Evolutionary conservation across 2,329 filamentous ascomycete genomes (phyloP).

Genomic region (Periconia digitata): DNA sequence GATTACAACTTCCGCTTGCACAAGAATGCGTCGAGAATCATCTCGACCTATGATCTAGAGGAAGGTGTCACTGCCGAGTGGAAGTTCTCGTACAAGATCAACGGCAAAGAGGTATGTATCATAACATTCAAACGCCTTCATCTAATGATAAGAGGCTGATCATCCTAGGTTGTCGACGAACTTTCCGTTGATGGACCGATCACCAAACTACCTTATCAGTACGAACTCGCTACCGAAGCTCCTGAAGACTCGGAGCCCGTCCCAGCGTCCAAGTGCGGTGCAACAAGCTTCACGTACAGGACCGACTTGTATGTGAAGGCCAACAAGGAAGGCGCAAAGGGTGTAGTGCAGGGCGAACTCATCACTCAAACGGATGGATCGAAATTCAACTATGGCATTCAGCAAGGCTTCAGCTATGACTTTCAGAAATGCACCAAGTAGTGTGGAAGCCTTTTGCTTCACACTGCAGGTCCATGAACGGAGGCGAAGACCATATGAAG

Average conservation of each 20-base stretch:
- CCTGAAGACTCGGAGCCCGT: constrained; percentile 7
- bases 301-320: constrained; percentile 15
- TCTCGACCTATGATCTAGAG: constrained; percentile 17
- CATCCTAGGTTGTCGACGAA: constrained; percentile 10
- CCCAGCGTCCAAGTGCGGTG: constrained; percentile 13
- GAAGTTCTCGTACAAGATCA: constrained; percentile 15
- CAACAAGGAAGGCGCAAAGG: constrained; percentile 10
- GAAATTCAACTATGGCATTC: constrained; percentile 16
- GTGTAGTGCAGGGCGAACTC: constrained; percentile 12
- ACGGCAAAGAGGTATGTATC: background rate
- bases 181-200: constrained; percentile 10
- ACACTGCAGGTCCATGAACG: background rate
- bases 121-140: background rate
- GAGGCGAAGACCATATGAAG: too few species aligned
- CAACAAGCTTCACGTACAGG: constrained; percentile 13
- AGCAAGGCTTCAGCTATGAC: constrained; percentile 19
- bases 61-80: constrained; percentile 14
- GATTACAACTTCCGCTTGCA: constrained; percentile 19
- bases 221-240: constrained; percentile 6
- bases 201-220: constrained; percentile 5
- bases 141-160: background rate
- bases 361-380: background rate
- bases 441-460: too few species aligned
- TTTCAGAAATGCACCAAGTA: constrained; percentile 18
- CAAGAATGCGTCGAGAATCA: constrained; percentile 19